Percentiles rank a stretch among this genome's conserved stretches.
phyloP scores from a whole-genome alignment of 179 eudicot genomes.

The Beta corolliflora region DNA sequence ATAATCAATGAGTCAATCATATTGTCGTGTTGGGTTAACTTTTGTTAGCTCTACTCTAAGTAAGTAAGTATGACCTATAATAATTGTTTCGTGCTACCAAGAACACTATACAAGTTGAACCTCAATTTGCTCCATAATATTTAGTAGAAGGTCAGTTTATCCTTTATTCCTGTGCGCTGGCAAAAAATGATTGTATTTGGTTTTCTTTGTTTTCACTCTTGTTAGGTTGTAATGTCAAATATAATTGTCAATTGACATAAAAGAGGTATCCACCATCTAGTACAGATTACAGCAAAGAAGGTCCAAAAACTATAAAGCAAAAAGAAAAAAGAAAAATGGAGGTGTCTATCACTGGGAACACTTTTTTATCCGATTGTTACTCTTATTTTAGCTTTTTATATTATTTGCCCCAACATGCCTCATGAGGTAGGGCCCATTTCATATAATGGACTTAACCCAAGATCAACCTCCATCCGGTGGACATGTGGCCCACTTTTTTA shows the following conservation, averaged over 20 bases:
- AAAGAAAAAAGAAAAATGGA: neutral
- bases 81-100: no score
- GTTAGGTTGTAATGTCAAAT: slow-evolving; percentile 17
- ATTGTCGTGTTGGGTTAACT: no score
- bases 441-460: slow-evolving; percentile 10
- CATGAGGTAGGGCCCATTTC: slow-evolving; percentile 30
- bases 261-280: slow-evolving; percentile 1
- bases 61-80: no score
- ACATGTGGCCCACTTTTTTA: slow-evolving; percentile 16
- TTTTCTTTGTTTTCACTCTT: neutral
- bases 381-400: neutral
- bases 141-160: neutral
- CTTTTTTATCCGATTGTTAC: neutral
- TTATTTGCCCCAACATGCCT: slow-evolving; percentile 22
- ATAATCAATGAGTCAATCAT: no score
- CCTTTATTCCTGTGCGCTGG: neutral
- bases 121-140: neutral
- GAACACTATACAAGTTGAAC: neutral
- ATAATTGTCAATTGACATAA: slow-evolving; percentile 8
- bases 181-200: slow-evolving; percentile 6
- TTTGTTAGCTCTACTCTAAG: no score
- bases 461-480: slow-evolving; percentile 8
- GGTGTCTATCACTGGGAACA: neutral
- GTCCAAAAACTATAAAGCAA: neutral
- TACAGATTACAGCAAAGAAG: slow-evolving; percentile 15